Conservation (phyloP, 176 grass and related monocot genomes). For the Hordeum marinum region DNA sequence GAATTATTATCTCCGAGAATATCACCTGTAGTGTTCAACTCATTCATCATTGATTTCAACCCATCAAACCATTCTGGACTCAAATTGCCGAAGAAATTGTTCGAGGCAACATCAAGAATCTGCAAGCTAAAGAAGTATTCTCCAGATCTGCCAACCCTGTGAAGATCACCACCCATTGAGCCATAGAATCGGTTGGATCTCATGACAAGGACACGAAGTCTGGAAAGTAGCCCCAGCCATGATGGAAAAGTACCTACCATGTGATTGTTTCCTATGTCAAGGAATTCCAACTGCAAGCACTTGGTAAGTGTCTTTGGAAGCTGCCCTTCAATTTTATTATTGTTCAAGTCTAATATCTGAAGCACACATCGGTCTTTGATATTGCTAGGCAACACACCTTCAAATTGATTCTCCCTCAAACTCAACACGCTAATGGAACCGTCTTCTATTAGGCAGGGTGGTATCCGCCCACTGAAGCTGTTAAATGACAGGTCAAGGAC, state of each 20-base stretch:
- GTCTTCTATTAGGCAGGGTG: neutral
- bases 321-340: neutral
- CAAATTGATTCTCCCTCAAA: neutral
- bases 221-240: neutral
- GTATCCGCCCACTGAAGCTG: neutral
- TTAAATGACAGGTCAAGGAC: neutral
- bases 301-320: neutral
- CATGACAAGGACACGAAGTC: neutral
- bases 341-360: neutral
- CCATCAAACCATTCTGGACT: neutral
- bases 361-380: neutral
- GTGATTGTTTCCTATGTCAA: neutral
- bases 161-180: neutral
- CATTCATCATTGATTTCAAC: neutral
- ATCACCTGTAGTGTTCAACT: neutral
- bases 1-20: too few relatives aligned
- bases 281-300: neutral
- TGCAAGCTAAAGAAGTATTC: neutral
- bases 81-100: constrained; percentile 13
- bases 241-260: constrained; percentile 14
- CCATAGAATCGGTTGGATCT: constrained; percentile 31
- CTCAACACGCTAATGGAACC: neutral
- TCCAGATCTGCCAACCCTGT: neutral
- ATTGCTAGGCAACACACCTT: neutral
- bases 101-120: constrained; percentile 28